Evolutionary conservation across 768 basidiomycete genomes (phyloP).

Genomic region (Exidia glandulosa): DNA sequence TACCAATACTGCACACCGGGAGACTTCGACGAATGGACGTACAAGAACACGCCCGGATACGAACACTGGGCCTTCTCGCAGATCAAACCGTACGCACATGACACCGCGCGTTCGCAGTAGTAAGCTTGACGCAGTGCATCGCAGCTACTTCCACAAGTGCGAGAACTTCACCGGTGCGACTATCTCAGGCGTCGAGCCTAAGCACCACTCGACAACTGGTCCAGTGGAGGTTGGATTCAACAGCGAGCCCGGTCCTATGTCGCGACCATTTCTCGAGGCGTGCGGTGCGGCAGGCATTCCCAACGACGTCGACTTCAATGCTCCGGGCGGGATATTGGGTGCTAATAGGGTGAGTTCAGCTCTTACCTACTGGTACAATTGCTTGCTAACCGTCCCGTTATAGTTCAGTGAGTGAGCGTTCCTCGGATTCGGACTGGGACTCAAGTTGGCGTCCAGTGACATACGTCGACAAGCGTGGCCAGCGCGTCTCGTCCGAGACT

Average conservation of each 20-base stretch:
- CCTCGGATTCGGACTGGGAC: background rate
- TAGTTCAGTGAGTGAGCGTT: slow-evolving; percentile 19
- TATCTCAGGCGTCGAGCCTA: slow-evolving; percentile 36
- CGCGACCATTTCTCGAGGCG: slow-evolving; percentile 37
- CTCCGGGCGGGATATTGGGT: slow-evolving; percentile 44
- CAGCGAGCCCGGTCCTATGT: background rate
- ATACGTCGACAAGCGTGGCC: slow-evolving; percentile 41
- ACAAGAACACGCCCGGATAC: slow-evolving; percentile 34
- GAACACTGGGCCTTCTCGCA: slow-evolving; percentile 50
- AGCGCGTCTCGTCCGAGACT: slow-evolving; percentile 51
- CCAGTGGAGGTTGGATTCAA: slow-evolving; percentile 12
- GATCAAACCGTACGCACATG: slow-evolving; percentile 32
- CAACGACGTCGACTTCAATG: slow-evolving; percentile 45
- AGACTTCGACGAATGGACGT: slow-evolving; percentile 60
- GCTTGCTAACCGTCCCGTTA: background rate
- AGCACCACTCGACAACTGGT: background rate
- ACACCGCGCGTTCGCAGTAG: background rate
- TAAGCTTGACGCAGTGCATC: background rate
- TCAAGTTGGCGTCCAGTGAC: slow-evolving; percentile 38
- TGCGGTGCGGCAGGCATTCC: slow-evolving; percentile 42
- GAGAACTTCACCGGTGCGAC: slow-evolving; percentile 45
- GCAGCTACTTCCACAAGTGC: slow-evolving; percentile 61
- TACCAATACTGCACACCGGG: slow-evolving; percentile 52
- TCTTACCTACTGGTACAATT: background rate
- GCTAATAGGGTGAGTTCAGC: slow-evolving; percentile 39